Evolutionary conservation across 441 rosid species (phyloP), one percentile per base, ranked within the genome.

Genomic region (Brassica hybrid): DNA sequence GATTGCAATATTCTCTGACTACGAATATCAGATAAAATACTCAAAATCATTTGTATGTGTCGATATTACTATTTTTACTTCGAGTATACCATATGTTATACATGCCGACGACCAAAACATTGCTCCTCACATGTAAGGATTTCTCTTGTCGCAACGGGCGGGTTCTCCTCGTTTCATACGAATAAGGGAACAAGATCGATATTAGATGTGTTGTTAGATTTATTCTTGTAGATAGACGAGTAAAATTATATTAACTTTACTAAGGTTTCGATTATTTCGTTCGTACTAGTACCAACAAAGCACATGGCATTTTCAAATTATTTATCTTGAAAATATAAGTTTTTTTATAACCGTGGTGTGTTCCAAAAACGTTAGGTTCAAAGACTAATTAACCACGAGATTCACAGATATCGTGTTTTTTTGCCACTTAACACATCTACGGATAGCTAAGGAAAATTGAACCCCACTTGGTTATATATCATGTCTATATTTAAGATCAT

Each of bases 61-160:
- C 41, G 36, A 45, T 50, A 8, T 62, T 38, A 3, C 64, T 38
- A 1, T 54, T 32, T 11, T 50, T 16, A 17, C 7, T 30, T 41
- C 23, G 66, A 38, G 59, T 43, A 65, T 27, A 32, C 69, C 30
- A 58, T 58, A 45, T 70, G 80, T 38, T 64, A 41, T 76, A 38
- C 67, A 72, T 59, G 25, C 81, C 48, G 69, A 59, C 81, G 71
- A 78, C 81, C 76, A 65, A 50, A 58, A 21, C 12, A 60, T 14
- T 72, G 73, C 34, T 34, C 41, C 19, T 67, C 81, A 72, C 81
- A 78, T 78, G 77, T 66, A 59, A 65, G 11, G 73, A 77, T 65
- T 14, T 21, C 32, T 71, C 43, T 71, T 27, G 67, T 70, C 65
- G n/a, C 54, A 10, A 75, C 54, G 69, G 56, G 56, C 64, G 62